Conservation (phyloP, 2,329 filamentous ascomycete species). For the Fusarium sp. region DNA sequence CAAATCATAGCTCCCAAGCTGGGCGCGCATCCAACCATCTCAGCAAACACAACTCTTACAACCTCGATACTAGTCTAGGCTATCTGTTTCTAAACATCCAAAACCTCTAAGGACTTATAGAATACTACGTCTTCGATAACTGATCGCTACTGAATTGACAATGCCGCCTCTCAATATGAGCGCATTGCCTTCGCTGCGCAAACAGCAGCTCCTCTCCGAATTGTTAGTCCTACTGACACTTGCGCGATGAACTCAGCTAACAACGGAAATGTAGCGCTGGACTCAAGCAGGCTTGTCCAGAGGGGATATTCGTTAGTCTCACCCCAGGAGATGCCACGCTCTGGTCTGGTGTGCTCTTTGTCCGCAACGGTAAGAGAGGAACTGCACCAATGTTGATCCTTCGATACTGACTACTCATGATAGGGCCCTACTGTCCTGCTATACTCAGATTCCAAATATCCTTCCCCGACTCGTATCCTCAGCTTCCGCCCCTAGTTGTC, state of each 20-base stretch:
- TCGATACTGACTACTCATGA: background rate
- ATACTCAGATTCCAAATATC: constrained; percentile 91
- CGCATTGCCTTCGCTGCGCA: constrained; percentile 69
- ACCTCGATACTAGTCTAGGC: background rate
- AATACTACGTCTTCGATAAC: background rate
- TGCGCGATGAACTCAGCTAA: constrained; percentile 38
- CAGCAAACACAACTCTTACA: background rate
- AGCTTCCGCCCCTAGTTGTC: constrained; percentile 83
- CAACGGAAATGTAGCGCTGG: constrained; percentile 69
- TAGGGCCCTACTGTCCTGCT: constrained; percentile 89
- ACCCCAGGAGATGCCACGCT: constrained; percentile 82
- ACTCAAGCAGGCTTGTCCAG: constrained; percentile 83
- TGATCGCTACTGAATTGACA: background rate
- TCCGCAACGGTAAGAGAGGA: constrained; percentile 78
- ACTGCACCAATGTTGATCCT: background rate
- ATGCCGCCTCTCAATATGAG: constrained; percentile 62
- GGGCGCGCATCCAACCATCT: background rate
- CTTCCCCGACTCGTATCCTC: constrained; percentile 85
- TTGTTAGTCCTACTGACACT: constrained; percentile 69
- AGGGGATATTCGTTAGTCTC: constrained; percentile 87
- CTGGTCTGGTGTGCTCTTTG: constrained; percentile 93
- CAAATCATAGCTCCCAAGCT: background rate
- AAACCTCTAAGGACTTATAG: background rate
- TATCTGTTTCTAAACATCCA: background rate
- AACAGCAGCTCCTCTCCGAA: constrained; percentile 82